These are phyloP conservation scores for Aureococcus anophagefferens DNA, from an alignment of 108 stramenopile genomes.

Conservation along the genomic window DNA sequence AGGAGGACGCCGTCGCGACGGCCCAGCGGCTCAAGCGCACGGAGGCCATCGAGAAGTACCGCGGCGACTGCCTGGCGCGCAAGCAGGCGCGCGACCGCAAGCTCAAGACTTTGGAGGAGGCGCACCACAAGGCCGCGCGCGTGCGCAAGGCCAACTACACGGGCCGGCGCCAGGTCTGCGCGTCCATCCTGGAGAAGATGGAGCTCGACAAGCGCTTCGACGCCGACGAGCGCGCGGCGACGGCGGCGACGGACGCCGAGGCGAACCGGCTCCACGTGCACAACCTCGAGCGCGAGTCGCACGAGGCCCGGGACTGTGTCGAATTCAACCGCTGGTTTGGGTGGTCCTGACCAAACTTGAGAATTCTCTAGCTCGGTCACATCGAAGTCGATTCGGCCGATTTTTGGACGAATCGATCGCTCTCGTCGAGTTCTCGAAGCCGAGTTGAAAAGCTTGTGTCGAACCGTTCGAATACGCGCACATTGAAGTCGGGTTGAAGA, in stretches of 20 bases:
- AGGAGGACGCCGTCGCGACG: neutral
- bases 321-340: too few species aligned
- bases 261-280: neutral
- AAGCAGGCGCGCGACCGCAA: neutral
- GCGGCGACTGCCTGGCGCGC: neutral
- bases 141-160: slow-evolving; percentile 1
- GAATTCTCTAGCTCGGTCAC: too few species aligned
- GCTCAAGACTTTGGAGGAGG: neutral
- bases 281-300: neutral
- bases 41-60: neutral
- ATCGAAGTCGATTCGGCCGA: too few species aligned
- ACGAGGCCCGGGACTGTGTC: too few species aligned
- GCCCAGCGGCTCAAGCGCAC: slow-evolving; percentile 1
- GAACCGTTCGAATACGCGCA: too few species aligned
- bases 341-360: too few species aligned
- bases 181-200: neutral
- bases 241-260: neutral
- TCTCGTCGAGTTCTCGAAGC: too few species aligned
- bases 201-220: slow-evolving; percentile 2
- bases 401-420: too few species aligned
- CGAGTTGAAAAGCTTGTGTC: too few species aligned
- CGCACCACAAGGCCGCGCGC: neutral
- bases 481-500: too few species aligned
- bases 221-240: slow-evolving; percentile 3
- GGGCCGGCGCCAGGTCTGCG: slow-evolving; percentile 1